Evolutionary conservation across 179 eudicot species (phyloP).

Genomic region (Vitellaria paradoxa): DNA sequence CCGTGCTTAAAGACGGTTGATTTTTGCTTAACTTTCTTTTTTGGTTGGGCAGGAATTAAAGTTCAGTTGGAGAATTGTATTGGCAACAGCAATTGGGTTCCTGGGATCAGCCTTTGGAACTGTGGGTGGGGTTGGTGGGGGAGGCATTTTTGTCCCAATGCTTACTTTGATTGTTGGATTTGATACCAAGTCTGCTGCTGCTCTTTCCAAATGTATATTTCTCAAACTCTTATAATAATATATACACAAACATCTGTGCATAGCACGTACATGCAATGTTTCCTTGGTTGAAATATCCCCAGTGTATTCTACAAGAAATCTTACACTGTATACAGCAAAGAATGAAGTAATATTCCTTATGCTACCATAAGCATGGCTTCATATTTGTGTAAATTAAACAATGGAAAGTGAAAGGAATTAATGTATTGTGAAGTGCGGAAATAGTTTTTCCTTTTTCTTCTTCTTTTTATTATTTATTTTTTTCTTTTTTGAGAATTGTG

Average conservation of each 20-base stretch:
- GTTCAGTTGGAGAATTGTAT: conserved; percentile 59
- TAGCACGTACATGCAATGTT: too few species aligned
- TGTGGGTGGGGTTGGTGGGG: conserved; percentile 89
- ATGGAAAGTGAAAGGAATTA: neutral
- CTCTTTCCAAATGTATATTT: conserved; percentile 68
- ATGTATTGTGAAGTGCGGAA: neutral
- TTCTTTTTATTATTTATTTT: neutral
- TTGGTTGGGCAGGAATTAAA: conserved; percentile 43
- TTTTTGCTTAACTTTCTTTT: conserved; percentile 3
- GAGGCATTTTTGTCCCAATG: conserved; percentile 84
- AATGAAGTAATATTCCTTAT: too few species aligned
- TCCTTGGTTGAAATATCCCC: neutral
- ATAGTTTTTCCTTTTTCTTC: neutral
- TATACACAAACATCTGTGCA: too few species aligned
- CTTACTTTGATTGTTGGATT: conserved; percentile 75
- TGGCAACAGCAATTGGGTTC: conserved; percentile 66
- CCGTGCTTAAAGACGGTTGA: too few species aligned
- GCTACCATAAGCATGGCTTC: too few species aligned
- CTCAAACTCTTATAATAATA: neutral
- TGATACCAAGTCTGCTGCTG: conserved; percentile 88
- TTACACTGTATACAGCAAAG: too few species aligned
- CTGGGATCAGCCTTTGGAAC: conserved; percentile 82
- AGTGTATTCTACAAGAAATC: neutral
- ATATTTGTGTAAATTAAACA: neutral
- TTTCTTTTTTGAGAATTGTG: neutral